A percentile compares a stretch with the other conserved stretches of the same genome.
These are phyloP conservation scores for Quercus bicolor DNA, from an alignment of 306 rosid species.

Conservation along the genomic window DNA sequence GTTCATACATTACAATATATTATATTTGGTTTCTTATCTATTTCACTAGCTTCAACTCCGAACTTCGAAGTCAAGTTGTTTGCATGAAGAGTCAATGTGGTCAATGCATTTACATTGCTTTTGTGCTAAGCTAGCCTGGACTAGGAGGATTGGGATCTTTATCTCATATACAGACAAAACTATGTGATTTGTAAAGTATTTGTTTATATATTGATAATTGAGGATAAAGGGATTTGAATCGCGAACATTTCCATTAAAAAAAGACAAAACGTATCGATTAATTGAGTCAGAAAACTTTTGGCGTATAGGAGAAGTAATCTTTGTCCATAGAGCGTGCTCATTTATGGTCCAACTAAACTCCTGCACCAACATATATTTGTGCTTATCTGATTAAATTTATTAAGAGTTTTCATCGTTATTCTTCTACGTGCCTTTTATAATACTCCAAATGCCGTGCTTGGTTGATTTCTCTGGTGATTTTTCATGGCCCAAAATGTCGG, in stretches of 20 bases:
- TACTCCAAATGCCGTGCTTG: slow-evolving; percentile 6
- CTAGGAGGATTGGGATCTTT: no score
- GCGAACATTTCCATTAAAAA: fast-evolving
- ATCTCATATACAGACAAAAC: background rate
- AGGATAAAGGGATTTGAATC: no score
- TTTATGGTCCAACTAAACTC: background rate
- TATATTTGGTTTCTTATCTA: background rate
- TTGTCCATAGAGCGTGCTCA: no score
- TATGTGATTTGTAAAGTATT: background rate
- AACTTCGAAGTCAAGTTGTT: background rate
- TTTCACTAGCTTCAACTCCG: background rate
- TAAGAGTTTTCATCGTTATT: background rate
- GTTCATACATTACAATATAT: background rate
- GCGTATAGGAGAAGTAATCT: no score
- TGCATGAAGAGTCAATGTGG: background rate
- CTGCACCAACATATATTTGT: no score
- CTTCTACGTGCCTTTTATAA: background rate
- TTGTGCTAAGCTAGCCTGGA: no score
- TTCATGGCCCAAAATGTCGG: slow-evolving; percentile 25
- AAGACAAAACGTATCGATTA: no score
- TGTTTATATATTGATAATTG: background rate
- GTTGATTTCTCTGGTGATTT: background rate
- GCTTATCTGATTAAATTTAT: background rate
- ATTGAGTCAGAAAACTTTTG: no score
- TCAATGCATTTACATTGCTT: background rate